Evolutionary conservation across 768 basidiomycete species (phyloP).

Genomic region (Kwoniella sp.): DNA sequence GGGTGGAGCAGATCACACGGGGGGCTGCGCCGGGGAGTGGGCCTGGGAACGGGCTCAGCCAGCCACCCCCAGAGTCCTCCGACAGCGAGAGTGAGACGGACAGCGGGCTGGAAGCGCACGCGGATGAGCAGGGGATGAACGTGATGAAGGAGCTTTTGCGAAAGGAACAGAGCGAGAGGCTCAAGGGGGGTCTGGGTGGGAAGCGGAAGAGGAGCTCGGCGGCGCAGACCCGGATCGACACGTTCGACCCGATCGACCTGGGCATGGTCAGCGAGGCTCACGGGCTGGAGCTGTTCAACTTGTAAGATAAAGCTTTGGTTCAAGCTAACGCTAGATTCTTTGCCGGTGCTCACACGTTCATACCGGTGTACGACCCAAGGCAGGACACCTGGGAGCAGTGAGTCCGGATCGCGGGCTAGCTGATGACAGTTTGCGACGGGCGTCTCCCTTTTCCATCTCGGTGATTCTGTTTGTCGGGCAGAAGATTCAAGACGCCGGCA

Average conservation of each 20-base stretch:
- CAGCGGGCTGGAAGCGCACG: too few species aligned
- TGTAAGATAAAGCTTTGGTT: slow-evolving; percentile 26
- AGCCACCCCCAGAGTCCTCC: too few species aligned
- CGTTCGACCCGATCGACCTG: slow-evolving; percentile 23
- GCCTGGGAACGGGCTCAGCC: too few species aligned
- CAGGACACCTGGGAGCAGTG: slow-evolving; percentile 36
- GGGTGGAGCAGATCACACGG: slow-evolving; percentile 8
- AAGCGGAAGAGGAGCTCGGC: too few species aligned
- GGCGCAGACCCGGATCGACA: too few species aligned
- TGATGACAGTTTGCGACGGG: slow-evolving; percentile 9
- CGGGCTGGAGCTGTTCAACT: slow-evolving; percentile 27
- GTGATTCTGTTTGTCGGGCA: slow-evolving; percentile 15
- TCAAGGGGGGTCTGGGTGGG: too few species aligned
- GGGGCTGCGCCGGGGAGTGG: too few species aligned
- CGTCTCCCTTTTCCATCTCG: slow-evolving; percentile 16
- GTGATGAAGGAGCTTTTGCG: too few species aligned
- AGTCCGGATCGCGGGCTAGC: background rate
- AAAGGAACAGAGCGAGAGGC: too few species aligned
- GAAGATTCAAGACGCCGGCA: slow-evolving; percentile 17
- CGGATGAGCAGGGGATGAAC: too few species aligned
- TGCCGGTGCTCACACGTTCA: slow-evolving; percentile 26
- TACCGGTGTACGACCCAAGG: slow-evolving; percentile 36
- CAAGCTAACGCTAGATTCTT: slow-evolving; percentile 32
- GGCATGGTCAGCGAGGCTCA: slow-evolving; percentile 21
- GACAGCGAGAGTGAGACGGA: too few species aligned